phyloP scores from a whole-genome alignment of 106 monocot species.

The Dendrobium catenatum region DNA sequence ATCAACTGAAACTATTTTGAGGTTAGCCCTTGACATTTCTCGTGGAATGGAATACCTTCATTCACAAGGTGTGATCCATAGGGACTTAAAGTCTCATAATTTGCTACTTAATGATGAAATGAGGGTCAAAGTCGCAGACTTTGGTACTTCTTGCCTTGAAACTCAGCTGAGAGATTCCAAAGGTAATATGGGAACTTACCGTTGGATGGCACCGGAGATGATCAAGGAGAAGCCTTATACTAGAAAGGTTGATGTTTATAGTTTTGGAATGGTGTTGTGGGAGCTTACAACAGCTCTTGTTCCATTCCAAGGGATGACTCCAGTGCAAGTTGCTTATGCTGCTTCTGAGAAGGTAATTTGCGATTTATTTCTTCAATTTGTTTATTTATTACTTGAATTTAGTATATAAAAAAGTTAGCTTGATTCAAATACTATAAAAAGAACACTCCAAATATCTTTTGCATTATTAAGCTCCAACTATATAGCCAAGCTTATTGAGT shows the following conservation, averaged over 20 bases:
- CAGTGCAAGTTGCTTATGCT: conserved; percentile 85
- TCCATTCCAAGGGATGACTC: conserved; percentile 87
- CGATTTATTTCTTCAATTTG: neutral
- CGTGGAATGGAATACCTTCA: conserved; percentile 83
- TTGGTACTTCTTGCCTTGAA: conserved; percentile 80
- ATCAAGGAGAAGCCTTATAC: conserved; percentile 74
- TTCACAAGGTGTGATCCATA: conserved; percentile 78
- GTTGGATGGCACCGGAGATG: conserved; percentile 97
- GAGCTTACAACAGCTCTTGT: conserved; percentile 76
- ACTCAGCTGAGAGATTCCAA: conserved; percentile 35
- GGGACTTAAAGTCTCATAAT: conserved; percentile 84
- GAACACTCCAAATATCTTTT: too few species aligned
- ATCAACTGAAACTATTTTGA: conserved; percentile 54
- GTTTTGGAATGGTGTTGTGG: conserved; percentile 86
- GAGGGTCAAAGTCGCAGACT: conserved; percentile 78
- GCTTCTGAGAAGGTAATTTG: conserved; percentile 63
- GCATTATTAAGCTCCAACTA: too few species aligned
- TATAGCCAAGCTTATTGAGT: too few species aligned
- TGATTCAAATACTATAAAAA: too few species aligned
- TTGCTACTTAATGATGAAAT: conserved; percentile 72
- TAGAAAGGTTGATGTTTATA: conserved; percentile 80
- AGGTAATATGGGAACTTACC: conserved; percentile 81
- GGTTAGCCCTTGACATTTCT: conserved; percentile 76
- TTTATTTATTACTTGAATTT: neutral
- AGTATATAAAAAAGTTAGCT: too few species aligned